Conservation (phyloP, 108 stramenopile genomes). For the Skeletonema potamos region DNA sequence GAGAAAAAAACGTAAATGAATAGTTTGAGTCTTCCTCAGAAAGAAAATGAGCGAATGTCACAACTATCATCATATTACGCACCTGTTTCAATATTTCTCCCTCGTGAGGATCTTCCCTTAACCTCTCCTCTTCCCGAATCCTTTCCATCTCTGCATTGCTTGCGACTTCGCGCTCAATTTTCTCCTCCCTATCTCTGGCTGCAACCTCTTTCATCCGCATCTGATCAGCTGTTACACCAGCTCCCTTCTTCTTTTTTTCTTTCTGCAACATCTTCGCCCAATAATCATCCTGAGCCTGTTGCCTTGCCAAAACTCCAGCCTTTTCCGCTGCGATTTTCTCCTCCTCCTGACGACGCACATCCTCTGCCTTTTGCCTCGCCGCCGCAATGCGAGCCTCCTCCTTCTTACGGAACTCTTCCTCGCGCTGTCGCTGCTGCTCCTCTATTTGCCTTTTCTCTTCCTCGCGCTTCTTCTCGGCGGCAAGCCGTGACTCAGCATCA, state of each 20-base stretch:
- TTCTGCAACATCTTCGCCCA: conserved; percentile 53
- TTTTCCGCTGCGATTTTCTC: conserved; percentile 36
- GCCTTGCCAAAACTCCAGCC: conserved; percentile 34
- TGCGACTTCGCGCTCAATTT: conserved; percentile 31
- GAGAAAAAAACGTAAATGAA: background rate
- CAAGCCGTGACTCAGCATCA: conserved; percentile 29
- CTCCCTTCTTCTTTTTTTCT: conserved; percentile 25
- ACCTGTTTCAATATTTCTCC: conserved; percentile 51
- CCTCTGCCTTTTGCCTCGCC: conserved; percentile 35
- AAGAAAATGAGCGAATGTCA: background rate
- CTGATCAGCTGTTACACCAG: conserved; percentile 10
- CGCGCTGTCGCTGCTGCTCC: conserved; percentile 32
- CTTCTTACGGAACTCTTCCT: conserved; percentile 31
- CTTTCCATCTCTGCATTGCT: conserved; percentile 25
- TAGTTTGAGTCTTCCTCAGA: background rate
- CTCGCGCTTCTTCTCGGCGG: conserved; percentile 30
- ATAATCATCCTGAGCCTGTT: conserved; percentile 57
- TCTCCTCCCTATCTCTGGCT: conserved; percentile 28
- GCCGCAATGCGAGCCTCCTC: conserved; percentile 36
- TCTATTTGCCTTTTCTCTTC: conserved; percentile 17
- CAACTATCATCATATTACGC: background rate
- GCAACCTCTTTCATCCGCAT: conserved; percentile 27
- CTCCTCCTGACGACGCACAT: conserved; percentile 17
- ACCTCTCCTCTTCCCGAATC: conserved; percentile 38
- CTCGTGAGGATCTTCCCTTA: conserved; percentile 39